Conservation (phyloP, 139 green algal species). For the Astrephomene gubernaculifera region DNA sequence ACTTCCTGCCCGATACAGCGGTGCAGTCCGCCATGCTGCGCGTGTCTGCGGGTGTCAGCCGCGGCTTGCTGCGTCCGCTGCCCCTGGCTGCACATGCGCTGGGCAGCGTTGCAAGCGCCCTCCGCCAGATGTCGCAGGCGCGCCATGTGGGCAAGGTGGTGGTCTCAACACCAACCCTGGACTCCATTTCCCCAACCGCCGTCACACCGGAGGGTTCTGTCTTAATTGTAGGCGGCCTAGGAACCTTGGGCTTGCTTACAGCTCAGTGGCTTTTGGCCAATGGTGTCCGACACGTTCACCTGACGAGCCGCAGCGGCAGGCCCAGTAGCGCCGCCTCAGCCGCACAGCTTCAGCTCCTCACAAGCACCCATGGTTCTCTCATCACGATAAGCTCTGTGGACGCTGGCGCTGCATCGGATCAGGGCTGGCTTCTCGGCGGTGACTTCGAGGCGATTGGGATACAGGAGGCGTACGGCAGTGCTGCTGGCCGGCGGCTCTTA, state of each 20-base stretch:
- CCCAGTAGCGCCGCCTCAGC: neutral
- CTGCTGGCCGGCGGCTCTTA: neutral
- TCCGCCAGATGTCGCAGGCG: conserved; percentile 73
- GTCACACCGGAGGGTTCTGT: neutral
- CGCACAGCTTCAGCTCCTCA: neutral
- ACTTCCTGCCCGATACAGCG: conserved; percentile 84
- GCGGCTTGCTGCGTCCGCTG: conserved; percentile 57
- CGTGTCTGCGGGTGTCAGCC: conserved; percentile 54
- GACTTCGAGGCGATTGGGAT: neutral
- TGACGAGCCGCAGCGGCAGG: conserved; percentile 38
- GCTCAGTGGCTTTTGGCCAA: conserved; percentile 67
- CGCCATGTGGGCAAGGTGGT: conserved; percentile 84
- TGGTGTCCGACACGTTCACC: conserved; percentile 45
- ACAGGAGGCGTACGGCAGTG: neutral
- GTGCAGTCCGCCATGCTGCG: conserved; percentile 63
- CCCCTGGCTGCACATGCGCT: conserved; percentile 53
- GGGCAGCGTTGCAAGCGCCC: conserved; percentile 48
- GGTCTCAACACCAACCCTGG: conserved; percentile 31
- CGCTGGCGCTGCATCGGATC: neutral
- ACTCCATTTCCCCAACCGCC: neutral
- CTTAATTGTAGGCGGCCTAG: conserved; percentile 78
- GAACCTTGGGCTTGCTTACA: conserved; percentile 70
- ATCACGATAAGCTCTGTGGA: conserved; percentile 18
- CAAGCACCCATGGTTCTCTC: neutral
- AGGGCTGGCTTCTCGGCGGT: neutral